phyloP scores from a whole-genome alignment of 352 stramenopile genomes.

The Pythium aristosporum region DNA sequence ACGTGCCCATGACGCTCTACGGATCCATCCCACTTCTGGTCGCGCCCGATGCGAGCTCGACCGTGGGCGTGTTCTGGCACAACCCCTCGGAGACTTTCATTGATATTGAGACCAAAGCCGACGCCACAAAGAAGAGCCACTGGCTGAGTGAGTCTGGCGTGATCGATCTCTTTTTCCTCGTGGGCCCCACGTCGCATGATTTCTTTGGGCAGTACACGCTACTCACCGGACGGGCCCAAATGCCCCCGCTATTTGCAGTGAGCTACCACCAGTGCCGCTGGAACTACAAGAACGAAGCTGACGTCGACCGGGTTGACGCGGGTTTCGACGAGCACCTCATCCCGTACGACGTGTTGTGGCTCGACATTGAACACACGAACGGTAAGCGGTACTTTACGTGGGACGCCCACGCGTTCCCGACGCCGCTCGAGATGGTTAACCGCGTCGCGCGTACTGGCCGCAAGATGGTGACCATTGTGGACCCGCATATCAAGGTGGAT shows the following conservation, averaged over 20 bases:
- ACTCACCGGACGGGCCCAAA: constrained; percentile 89
- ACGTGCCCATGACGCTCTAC: constrained; percentile 99
- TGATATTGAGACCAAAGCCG: constrained; percentile 86
- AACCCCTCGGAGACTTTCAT: constrained; percentile 99
- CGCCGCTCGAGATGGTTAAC: constrained; percentile 94
- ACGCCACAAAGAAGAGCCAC: constrained; percentile 73
- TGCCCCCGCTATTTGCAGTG: constrained; percentile 96
- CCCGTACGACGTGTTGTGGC: constrained; percentile 99
- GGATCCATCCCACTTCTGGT: constrained; percentile 82
- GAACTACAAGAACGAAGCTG: constrained; percentile 99
- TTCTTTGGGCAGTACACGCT: constrained; percentile 92
- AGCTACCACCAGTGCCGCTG: constrained; percentile 99
- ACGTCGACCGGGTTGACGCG: constrained; percentile 87
- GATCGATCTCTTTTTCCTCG: constrained; percentile 96
- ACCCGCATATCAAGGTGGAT: constrained; percentile 99
- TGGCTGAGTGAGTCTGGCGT: constrained; percentile 96
- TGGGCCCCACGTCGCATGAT: constrained; percentile 78
- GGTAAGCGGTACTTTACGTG: constrained; percentile 98
- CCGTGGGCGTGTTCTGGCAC: constrained; percentile 97
- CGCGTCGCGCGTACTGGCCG: constrained; percentile 88
- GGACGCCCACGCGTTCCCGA: constrained; percentile 95
- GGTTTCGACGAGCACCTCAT: constrained; percentile 97
- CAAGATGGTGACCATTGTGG: constrained; percentile 99
- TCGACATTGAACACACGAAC: constrained; percentile 99
- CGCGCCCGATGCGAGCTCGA: constrained; percentile 63